Base-by-base conservation (phyloP, 192 early-diverging fungal genomes). In the Coemansia umbellata region DNA sequence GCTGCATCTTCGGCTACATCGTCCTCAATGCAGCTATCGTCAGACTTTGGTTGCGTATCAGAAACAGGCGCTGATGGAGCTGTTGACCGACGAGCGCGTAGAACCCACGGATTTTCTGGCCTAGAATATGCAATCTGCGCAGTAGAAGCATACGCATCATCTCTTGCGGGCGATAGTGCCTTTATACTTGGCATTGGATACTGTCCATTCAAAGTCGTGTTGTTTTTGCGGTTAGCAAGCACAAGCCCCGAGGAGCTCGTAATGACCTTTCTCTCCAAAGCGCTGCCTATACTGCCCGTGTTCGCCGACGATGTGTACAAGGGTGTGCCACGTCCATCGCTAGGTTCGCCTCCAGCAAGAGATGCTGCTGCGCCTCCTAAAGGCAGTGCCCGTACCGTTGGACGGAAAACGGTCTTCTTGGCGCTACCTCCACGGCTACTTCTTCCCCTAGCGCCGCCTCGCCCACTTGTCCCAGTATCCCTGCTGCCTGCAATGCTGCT, bases 331-430 rank as follows among this genome's bases (percentile, higher is more conserved):
- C n/a, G n/a, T n/a, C n/a, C n/a, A n/a, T n/a, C n/a, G n/a, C n/a
- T n/a, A n/a, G n/a, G n/a, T n/a, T n/a, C n/a, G n/a, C n/a, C n/a
- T n/a, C n/a, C n/a, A n/a, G n/a, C n/a, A n/a, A n/a, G n/a, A n/a
- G n/a, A n/a, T n/a, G n/a, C n/a, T n/a, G n/a, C n/a, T n/a, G n/a
- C n/a, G n/a, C 14, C 33, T 37, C 61, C 52, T 28, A 65, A 19
- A 2, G 70, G 63, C 18, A 51, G 47, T 22, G 64, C 63, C 8
- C 63, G 70, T 8, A 74, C 70, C 23, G 63, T 55, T 3, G 70
- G 70, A 11, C 53, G 58, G 8, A 74, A 74, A 8, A 74, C 63
- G 1, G 55, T 18, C 41, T 74, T 74, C 13, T 54, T 66, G 0
- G 51, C 39, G 28, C 31, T 31, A 22, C 42, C 41, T 14, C 54